Percentiles rank a stretch among this genome's conserved stretches.
Conservation (phyloP, 768 basidiomycete species). For the Leucosporidium yakuticum region DNA sequence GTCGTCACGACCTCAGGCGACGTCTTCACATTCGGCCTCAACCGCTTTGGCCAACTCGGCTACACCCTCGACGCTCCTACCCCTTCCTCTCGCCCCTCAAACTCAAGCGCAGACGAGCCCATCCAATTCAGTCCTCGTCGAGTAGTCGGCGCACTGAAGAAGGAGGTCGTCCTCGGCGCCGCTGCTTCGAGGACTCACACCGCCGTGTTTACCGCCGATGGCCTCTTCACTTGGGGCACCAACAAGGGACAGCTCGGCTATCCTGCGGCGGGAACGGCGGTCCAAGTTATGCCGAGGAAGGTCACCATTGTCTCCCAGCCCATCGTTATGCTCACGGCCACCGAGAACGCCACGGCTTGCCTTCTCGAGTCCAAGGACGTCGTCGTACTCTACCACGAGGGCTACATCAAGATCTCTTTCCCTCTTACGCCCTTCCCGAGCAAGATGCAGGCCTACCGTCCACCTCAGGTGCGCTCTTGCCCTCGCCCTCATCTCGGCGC, state of each 20-base stretch:
- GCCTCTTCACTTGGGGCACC: slow-evolving; percentile 67
- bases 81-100: not conserved
- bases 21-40: slow-evolving; percentile 79
- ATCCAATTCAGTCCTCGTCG: slow-evolving; percentile 71
- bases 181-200: slow-evolving; percentile 82
- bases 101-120: slow-evolving; percentile 47
- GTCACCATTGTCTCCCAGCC: slow-evolving; percentile 70
- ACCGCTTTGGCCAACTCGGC: slow-evolving; percentile 81
- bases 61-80: slow-evolving; percentile 62
- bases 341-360: slow-evolving; percentile 75
- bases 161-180: slow-evolving; percentile 69
- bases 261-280: slow-evolving; percentile 33
- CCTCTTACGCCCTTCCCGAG: slow-evolving; percentile 69
- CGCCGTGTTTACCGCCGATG: slow-evolving; percentile 61
- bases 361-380: slow-evolving; percentile 74
- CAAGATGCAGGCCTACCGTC: slow-evolving; percentile 69
- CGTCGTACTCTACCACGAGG: slow-evolving; percentile 71
- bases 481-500: too few species aligned
- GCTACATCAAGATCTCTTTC: slow-evolving; percentile 72
- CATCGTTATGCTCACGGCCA: slow-evolving; percentile 66
- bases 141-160: slow-evolving; percentile 67
- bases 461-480: slow-evolving; percentile 52
- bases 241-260: slow-evolving; percentile 85
- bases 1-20: slow-evolving; percentile 74
- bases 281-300: slow-evolving; percentile 49